Evolutionary conservation across 306 rosid species (phyloP).

Genomic region (Gastrolobium villosum): DNA sequence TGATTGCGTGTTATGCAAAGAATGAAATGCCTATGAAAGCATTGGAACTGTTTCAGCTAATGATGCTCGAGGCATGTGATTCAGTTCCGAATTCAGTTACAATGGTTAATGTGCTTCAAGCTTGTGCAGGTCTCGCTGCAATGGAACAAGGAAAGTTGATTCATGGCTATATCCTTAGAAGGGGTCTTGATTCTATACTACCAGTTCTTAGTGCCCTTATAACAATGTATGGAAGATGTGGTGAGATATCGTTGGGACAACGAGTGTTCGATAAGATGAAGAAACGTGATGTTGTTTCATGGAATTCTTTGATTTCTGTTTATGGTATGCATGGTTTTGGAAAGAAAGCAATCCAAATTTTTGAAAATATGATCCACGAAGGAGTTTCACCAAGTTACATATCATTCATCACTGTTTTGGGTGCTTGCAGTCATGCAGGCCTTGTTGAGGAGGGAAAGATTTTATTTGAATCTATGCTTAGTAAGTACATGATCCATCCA

Average conservation of each 20-base stretch:
- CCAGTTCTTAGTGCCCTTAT: constrained; percentile 84
- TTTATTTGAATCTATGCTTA: constrained; percentile 74
- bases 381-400: constrained; percentile 77
- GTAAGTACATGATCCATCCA: constrained; percentile 66
- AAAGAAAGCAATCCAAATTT: constrained; percentile 72
- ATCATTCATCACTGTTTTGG: constrained; percentile 81
- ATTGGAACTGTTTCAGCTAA: constrained; percentile 75
- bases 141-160: constrained; percentile 85
- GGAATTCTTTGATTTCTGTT: constrained; percentile 90
- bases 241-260: constrained; percentile 75
- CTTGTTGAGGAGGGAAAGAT: constrained; percentile 81
- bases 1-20: constrained; percentile 88
- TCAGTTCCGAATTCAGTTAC: constrained; percentile 88
- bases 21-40: constrained; percentile 82
- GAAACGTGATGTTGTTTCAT: constrained; percentile 75
- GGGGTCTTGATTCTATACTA: constrained; percentile 86
- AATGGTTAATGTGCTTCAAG: constrained; percentile 95
- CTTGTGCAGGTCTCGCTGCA: constrained; percentile 85
- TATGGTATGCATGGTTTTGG: constrained; percentile 92
- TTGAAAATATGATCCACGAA: constrained; percentile 67
- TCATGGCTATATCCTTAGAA: constrained; percentile 87
- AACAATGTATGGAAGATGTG: constrained; percentile 90
- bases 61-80: constrained; percentile 71
- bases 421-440: constrained; percentile 93
- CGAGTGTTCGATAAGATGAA: constrained; percentile 67